Evolutionary conservation across 371 early-diverging fungal genomes (phyloP), one percentile per base, ranked within the genome.

Genomic region (Mortierella sp.): DNA sequence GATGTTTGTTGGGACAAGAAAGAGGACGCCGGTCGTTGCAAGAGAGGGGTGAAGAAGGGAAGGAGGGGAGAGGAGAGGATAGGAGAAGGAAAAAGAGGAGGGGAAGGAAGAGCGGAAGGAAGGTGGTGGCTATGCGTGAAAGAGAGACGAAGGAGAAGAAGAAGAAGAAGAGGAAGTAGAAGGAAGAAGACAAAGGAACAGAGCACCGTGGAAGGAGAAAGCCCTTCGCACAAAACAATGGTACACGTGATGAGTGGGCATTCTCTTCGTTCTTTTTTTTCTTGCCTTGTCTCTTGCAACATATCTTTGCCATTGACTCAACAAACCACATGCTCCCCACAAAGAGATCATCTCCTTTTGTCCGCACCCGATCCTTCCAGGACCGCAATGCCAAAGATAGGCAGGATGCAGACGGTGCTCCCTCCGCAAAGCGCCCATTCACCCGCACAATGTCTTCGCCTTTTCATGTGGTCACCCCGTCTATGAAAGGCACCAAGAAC

Each of bases 311-410:
- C 71, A 71, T 51, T 44, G 14, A 14, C 14, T 0, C 16, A n/a
- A 13, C 37, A 37, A 28, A 34, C 16, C 9, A 34, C 75, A 84
- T 84, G 85, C 75, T 84, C 28, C 85, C 85, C 5, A 31, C 78
- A 26, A 84, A 84, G 64, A 53, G 85, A 48, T 64, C 81, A 34
- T 84, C 85, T n/a, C 85, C 85, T n/a, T 84, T 84, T 57, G 64
- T 70, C 5, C 85, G 85, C 14, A 75, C 81, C 14, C 77, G 77
- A 43, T 81, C 85, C 16, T 81, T 84, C 34, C 85, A 80, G 48
- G 59, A 48, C 28, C 75, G 59, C n/a, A 61, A 59, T 34, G 64
- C 55, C 70, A 51, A 71, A 16, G 67, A 44, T 28, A 31, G 51
- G 31, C 43, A 54, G 21, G 78, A 31, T 11, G 14, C 37, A 6